These are phyloP conservation scores for Fusarium tanahbumbuense DNA, from an alignment of 2,329 filamentous ascomycete genomes.

Conservation along the genomic window DNA sequence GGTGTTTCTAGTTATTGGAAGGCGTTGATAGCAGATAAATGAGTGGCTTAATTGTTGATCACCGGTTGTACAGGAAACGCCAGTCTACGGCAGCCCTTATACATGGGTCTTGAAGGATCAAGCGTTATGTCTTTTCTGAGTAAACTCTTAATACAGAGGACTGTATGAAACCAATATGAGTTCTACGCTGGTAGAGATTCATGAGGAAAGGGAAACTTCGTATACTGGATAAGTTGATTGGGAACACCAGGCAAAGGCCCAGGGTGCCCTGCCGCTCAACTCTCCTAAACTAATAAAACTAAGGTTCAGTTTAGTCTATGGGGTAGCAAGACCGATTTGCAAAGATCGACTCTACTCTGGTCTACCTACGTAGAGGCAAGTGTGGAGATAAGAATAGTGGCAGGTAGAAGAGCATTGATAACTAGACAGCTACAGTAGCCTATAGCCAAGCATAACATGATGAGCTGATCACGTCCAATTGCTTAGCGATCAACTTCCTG, in stretches of 20 bases:
- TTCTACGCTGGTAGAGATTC: background rate
- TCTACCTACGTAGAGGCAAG: constrained; percentile 12
- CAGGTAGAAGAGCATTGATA: background rate
- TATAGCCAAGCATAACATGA: background rate
- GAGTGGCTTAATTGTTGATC: constrained; percentile 1
- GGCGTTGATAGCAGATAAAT: background rate
- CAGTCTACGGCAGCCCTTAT: background rate
- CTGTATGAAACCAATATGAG: background rate
- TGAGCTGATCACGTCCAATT: constrained; percentile 6
- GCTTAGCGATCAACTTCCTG: background rate
- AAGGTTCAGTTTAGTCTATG: constrained; percentile 19
- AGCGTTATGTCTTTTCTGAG: background rate
- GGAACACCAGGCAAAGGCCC: background rate
- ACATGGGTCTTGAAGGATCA: constrained; percentile 5
- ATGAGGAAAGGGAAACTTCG: no score
- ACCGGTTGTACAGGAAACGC: constrained; percentile 19
- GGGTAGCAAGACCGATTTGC: constrained; percentile 13
- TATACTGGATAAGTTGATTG: background rate
- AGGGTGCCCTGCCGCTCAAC: background rate
- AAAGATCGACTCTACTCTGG: constrained; percentile 21
- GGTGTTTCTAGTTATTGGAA: background rate
- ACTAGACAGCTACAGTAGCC: background rate
- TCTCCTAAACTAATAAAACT: background rate
- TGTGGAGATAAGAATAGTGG: constrained; percentile 11
- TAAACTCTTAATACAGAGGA: background rate